Evolutionary conservation across 1,284 basidiomycete species (phyloP).

Genomic region (Pseudozyma hubeiensis): DNA sequence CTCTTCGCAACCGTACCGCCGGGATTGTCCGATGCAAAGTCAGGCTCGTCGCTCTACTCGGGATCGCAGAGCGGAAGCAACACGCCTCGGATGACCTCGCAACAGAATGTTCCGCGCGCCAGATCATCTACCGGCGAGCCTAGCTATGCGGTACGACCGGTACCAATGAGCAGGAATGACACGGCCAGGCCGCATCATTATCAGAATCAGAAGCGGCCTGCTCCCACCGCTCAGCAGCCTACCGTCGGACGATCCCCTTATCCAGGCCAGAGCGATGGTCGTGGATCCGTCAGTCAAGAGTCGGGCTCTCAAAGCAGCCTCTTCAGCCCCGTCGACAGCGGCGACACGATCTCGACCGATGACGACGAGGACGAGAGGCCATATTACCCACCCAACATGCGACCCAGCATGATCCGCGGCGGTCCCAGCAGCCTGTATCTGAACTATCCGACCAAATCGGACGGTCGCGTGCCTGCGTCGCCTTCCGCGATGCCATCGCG

Average conservation of each 20-base stretch:
- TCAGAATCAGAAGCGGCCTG: constrained; percentile 44
- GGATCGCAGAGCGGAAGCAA: constrained; percentile 13
- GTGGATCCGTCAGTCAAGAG: constrained; percentile 39
- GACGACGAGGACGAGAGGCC: constrained; percentile 59
- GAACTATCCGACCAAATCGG: constrained; percentile 37
- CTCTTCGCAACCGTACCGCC: constrained; percentile 51
- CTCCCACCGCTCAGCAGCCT: constrained; percentile 33
- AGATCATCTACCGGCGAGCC: constrained; percentile 24
- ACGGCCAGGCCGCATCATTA: constrained; percentile 50
- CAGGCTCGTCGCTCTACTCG: constrained; percentile 4
- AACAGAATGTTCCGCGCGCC: constrained; percentile 17
- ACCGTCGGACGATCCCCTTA: constrained; percentile 27
- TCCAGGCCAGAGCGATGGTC: constrained; percentile 25
- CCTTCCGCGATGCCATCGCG: constrained; percentile 19
- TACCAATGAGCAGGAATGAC: constrained; percentile 46
- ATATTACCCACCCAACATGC: constrained; percentile 48
- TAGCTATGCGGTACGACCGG: constrained; percentile 19
- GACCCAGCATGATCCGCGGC: constrained; percentile 51
- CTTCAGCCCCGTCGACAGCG: constrained; percentile 54
- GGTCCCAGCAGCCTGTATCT: constrained; percentile 49
- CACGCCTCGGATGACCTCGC: constrained; percentile 27
- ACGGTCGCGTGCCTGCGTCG: constrained; percentile 24
- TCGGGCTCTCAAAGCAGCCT: constrained; percentile 47
- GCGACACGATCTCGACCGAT: constrained; percentile 52
- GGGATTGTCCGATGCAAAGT: constrained; percentile 40